These are phyloP conservation scores for Pythium apleroticum DNA, from an alignment of 352 stramenopile genomes.

Conservation along the genomic window DNA sequence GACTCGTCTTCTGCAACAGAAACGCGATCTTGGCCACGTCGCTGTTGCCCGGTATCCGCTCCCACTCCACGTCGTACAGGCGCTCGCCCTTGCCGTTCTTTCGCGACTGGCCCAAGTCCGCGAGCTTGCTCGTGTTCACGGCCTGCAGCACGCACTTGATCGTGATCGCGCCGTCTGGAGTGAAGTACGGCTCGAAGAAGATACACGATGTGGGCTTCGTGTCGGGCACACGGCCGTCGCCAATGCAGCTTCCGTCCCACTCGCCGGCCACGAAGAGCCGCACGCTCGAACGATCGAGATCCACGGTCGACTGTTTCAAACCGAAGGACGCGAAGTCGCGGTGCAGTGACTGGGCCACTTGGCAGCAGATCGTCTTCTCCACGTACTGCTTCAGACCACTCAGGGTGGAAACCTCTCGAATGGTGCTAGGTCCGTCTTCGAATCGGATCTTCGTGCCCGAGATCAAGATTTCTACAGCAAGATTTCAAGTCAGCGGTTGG, in stretches of 20 bases:
- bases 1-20: slow-evolving; percentile 67
- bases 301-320: slow-evolving; percentile 74
- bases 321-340: slow-evolving; percentile 71
- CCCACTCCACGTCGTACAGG: slow-evolving; percentile 72
- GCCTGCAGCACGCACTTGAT: slow-evolving; percentile 79
- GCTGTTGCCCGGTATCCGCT: slow-evolving; percentile 72
- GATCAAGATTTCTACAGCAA: slow-evolving; percentile 64
- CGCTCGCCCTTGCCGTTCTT: slow-evolving; percentile 43
- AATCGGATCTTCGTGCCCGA: slow-evolving; percentile 74
- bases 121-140: slow-evolving; percentile 47
- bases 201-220: slow-evolving; percentile 61
- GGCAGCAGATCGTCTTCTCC: slow-evolving; percentile 71
- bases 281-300: slow-evolving; percentile 74
- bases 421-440: slow-evolving; percentile 53
- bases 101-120: slow-evolving; percentile 32
- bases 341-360: slow-evolving; percentile 68
- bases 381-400: slow-evolving; percentile 66
- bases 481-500: background rate
- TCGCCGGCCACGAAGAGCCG: slow-evolving; percentile 72
- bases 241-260: slow-evolving; percentile 82
- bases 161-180: slow-evolving; percentile 42
- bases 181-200: slow-evolving; percentile 78
- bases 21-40: slow-evolving; percentile 71
- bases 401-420: slow-evolving; percentile 64
- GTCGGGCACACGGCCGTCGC: slow-evolving; percentile 83